A percentile compares a stretch with the other conserved stretches of the same genome.
Conservation (phyloP, 495 filamentous ascomycete species). For the Xylaria nigripes region DNA sequence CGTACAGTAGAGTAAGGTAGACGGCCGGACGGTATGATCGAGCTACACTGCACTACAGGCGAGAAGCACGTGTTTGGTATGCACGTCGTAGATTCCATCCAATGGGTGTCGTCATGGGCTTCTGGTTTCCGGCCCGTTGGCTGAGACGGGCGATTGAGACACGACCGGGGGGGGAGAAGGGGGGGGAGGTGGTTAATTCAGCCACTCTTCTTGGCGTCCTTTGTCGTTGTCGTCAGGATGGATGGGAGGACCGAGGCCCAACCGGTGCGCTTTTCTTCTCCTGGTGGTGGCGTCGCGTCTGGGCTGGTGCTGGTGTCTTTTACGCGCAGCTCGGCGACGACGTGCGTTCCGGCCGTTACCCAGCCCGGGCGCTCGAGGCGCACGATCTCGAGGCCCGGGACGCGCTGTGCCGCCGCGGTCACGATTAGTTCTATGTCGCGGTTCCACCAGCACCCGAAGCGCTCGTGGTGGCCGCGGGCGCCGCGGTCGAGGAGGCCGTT, state of each 20-base stretch:
- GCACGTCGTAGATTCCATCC: too few species aligned
- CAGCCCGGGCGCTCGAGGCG: conserved; percentile 54
- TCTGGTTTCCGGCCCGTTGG: too few species aligned
- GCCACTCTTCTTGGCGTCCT: conserved; percentile 11
- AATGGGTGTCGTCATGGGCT: too few species aligned
- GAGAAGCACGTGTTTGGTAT: too few species aligned
- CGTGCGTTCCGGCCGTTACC: conserved; percentile 61
- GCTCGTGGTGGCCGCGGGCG: conserved; percentile 68
- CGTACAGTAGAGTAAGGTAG: too few species aligned
- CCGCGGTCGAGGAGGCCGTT: conserved; percentile 70
- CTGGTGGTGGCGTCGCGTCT: not conserved
- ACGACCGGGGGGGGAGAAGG: too few species aligned
- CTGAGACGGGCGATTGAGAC: too few species aligned
- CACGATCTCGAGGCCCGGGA: conserved; percentile 75
- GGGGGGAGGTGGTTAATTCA: not conserved
- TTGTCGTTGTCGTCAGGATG: conserved; percentile 8
- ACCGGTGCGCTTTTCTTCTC: conserved; percentile 4
- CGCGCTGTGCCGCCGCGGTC: conserved; percentile 33
- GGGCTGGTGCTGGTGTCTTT: conserved; percentile 1
- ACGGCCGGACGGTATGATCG: too few species aligned
- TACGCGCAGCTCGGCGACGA: conserved; percentile 38
- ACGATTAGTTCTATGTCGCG: conserved; percentile 78
- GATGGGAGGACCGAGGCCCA: conserved; percentile 11
- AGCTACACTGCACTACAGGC: too few species aligned
- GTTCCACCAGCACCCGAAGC: conserved; percentile 97